Base-by-base conservation (phyloP, 306 rosid genomes). In the Sicyos edulis region DNA sequence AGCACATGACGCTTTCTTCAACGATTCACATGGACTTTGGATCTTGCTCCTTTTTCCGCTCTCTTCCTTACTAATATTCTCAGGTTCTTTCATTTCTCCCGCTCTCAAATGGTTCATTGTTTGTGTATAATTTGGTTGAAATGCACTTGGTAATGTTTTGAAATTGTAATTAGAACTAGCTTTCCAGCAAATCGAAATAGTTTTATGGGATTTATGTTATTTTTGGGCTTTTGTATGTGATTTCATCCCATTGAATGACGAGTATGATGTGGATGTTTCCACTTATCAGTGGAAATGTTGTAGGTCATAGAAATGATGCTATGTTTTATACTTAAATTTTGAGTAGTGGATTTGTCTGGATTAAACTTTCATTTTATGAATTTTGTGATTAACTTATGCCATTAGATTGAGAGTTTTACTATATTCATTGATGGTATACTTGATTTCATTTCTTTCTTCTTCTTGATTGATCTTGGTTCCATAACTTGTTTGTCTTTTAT, bases 291-390 rank as follows among this genome's bases (percentile, higher is more conserved):
- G 70, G 53, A 40, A n/a, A n/a, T n/a, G n/a, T n/a, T n/a, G n/a
- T n/a, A n/a, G n/a, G n/a, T n/a, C n/a, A n/a, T n/a, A n/a, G 34
- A 65, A 65, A 65, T 65, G 71, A 54, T 19, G 19, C 32, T 42
- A 20, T 32, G 14, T 65, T 40, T 44, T 17, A 40, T 4, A 37
- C 51, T 26, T 17, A 15, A 17, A n/a, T 26, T 63, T 34, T 10
- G 50, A 42, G 53, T 64, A 40, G 40, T 58, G 53, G 32, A 34
- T 40, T 19, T 10, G 5, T n/a, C n/a, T 17, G 52, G 71, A 64
- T 64, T 44, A 19, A n/a, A 8, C 34, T 17, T 44, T 17, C 17
- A 17, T 44, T 42, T n/a, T n/a, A n/a, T n/a, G n/a, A n/a, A n/a
- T n/a, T n/a, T n/a, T n/a, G n/a, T n/a, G n/a, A n/a, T n/a, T 17